phyloP scores from a whole-genome alignment of 2,329 filamentous ascomycete genomes.

The Penicillium sclerotiorum region DNA sequence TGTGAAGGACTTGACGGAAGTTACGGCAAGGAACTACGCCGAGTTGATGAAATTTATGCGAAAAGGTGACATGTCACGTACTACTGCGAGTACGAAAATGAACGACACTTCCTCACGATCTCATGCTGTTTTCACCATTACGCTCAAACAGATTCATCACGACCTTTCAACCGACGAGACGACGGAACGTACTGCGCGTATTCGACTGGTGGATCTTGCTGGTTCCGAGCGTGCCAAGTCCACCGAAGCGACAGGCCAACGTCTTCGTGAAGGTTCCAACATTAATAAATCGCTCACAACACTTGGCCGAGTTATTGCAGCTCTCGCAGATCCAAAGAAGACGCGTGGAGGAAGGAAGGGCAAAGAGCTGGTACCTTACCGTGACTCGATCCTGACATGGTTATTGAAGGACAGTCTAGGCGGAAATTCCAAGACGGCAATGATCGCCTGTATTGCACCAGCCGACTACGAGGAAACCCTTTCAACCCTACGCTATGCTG shows the following conservation, averaged over 20 bases:
- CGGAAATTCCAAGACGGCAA: conserved; percentile 96
- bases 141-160: conserved; percentile 97
- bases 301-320: conserved; percentile 91
- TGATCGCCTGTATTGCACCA: conserved; percentile 97
- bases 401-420: conserved; percentile 93
- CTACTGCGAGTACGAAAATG: conserved; percentile 95
- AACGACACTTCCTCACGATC: conserved; percentile 97
- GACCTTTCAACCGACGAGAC: conserved; percentile 97
- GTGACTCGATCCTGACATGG: conserved; percentile 83
- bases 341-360: conserved; percentile 61
- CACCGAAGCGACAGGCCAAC: conserved; percentile 89
- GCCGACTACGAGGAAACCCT: conserved; percentile 97
- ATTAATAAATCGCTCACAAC: conserved; percentile 99
- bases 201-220: conserved; percentile 91
- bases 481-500: conserved; percentile 92
- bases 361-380: conserved; percentile 81
- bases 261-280: conserved; percentile 91
- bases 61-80: conserved; percentile 82
- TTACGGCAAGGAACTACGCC: conserved; percentile 80
- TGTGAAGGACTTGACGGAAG: conserved; percentile 93
- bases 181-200: conserved; percentile 89
- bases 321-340: conserved; percentile 74
- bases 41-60: conserved; percentile 93
- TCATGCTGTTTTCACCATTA: conserved; percentile 96
- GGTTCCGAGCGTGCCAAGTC: conserved; percentile 94